phyloP scores from a whole-genome alignment of 495 filamentous ascomycete species.

The Daldinia caldariorum region DNA sequence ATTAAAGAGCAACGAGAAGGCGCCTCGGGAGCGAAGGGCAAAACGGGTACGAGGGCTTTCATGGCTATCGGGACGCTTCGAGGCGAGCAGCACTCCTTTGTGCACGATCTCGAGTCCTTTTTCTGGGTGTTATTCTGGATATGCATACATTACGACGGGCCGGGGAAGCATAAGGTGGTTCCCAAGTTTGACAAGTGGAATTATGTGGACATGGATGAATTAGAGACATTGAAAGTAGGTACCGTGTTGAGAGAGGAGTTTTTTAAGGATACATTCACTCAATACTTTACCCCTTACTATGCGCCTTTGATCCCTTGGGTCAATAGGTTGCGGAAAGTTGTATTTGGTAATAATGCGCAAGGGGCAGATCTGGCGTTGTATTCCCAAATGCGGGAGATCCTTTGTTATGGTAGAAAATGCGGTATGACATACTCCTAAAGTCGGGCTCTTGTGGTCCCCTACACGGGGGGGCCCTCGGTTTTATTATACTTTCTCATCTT shows the following conservation, averaged over 20 bases:
- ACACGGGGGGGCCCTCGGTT: no score
- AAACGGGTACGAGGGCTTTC: constrained; percentile 58
- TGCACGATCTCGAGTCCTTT: constrained; percentile 64
- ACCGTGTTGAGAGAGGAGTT: background rate
- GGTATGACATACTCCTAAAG: no score
- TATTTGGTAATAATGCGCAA: no score
- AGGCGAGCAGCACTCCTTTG: constrained; percentile 54
- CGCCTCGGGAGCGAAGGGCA: constrained; percentile 52
- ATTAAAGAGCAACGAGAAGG: constrained; percentile 47
- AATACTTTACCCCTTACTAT: background rate
- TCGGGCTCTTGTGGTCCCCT: no score
- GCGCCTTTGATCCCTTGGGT: background rate
- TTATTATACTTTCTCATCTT: no score
- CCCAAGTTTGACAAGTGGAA: background rate
- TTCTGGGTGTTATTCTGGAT: constrained; percentile 66
- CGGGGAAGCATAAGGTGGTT: background rate
- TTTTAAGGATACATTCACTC: no score
- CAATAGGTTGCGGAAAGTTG: background rate
- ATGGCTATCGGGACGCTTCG: constrained; percentile 57
- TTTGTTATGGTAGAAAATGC: no score
- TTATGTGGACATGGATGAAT: background rate
- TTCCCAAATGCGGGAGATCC: no score
- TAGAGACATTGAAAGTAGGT: background rate
- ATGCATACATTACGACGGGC: constrained; percentile 54
- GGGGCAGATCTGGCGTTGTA: no score